Evolutionary conservation across 2,329 filamentous ascomycete species (phyloP).

Genomic region (Rosellinia necatrix): DNA sequence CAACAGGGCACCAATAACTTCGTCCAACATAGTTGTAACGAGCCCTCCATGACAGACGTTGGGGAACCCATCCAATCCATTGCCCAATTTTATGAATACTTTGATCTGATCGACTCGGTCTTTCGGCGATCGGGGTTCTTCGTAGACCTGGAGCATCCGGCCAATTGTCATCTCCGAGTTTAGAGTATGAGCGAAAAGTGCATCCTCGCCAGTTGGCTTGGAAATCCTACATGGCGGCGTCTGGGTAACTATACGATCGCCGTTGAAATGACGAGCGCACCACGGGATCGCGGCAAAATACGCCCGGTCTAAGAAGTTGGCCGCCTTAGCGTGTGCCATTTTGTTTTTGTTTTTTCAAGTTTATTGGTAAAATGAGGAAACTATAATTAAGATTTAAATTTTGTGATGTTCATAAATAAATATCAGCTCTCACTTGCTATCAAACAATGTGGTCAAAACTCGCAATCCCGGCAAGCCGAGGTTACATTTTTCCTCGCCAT

Average conservation of each 20-base stretch:
- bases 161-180: slow-evolving; percentile 55
- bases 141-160: slow-evolving; percentile 50
- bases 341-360: too few species aligned
- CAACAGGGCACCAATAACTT: slow-evolving; percentile 57
- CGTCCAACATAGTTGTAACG: slow-evolving; percentile 62
- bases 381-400: too few species aligned
- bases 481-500: too few species aligned
- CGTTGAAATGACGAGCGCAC: slow-evolving; percentile 50
- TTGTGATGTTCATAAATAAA: too few species aligned
- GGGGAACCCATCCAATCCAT: slow-evolving; percentile 58
- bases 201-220: slow-evolving; percentile 52
- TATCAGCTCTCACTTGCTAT: too few species aligned
- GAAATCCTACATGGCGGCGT: slow-evolving; percentile 38
- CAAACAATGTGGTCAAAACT: too few species aligned
- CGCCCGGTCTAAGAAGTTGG: slow-evolving; percentile 23
- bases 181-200: slow-evolving; percentile 58
- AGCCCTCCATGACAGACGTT: slow-evolving; percentile 62
- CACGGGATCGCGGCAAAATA: slow-evolving; percentile 49
- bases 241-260: slow-evolving; percentile 37
- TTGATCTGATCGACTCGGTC: slow-evolving; percentile 40
- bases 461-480: too few species aligned
- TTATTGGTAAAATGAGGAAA: too few species aligned
- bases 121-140: slow-evolving; percentile 35
- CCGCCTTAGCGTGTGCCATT: background rate
- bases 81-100: slow-evolving; percentile 49